Conservation (phyloP, 139 green algal genomes). For the Chloropicon primus region DNA sequence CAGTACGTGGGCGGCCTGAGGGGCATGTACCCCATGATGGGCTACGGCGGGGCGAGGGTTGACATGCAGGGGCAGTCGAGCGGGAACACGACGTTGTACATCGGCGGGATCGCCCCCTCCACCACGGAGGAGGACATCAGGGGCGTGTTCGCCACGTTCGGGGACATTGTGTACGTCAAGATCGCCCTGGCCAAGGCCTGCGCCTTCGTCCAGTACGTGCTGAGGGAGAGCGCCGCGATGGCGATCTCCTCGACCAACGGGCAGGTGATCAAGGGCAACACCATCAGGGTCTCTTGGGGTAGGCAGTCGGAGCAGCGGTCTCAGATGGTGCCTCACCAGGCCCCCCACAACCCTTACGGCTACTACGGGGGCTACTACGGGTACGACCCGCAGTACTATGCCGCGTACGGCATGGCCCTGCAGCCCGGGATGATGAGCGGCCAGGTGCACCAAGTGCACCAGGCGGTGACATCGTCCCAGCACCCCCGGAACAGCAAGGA, state of each 20-base stretch:
- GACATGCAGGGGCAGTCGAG: no score
- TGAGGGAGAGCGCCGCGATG: constrained; percentile 42
- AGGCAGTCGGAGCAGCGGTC: not conserved
- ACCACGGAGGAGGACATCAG: constrained; percentile 64
- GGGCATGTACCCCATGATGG: no score
- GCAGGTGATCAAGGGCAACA: not conserved
- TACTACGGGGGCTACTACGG: not conserved
- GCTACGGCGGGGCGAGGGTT: no score
- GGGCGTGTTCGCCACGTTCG: constrained; percentile 53
- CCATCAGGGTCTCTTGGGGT: not conserved
- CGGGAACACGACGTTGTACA: constrained; percentile 31
- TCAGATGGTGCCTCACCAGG: not conserved
- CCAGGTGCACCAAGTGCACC: no score
- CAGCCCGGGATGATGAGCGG: not conserved
- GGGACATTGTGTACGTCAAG: constrained; percentile 85
- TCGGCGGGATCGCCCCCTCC: constrained; percentile 22
- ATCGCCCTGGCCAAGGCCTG: constrained; percentile 87
- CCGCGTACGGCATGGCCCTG: not conserved
- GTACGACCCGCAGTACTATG: not conserved
- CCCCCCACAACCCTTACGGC: not conserved
- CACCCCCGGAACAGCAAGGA: no score
- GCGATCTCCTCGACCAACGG: constrained; percentile 64
- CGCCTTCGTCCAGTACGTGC: constrained; percentile 88
- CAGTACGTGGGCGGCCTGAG: no score
- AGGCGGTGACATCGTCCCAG: no score